Percentiles rank a stretch among this genome's conserved stretches.
Evolutionary conservation across 306 rosid species (phyloP).

Genomic region (Benincasa hispida): DNA sequence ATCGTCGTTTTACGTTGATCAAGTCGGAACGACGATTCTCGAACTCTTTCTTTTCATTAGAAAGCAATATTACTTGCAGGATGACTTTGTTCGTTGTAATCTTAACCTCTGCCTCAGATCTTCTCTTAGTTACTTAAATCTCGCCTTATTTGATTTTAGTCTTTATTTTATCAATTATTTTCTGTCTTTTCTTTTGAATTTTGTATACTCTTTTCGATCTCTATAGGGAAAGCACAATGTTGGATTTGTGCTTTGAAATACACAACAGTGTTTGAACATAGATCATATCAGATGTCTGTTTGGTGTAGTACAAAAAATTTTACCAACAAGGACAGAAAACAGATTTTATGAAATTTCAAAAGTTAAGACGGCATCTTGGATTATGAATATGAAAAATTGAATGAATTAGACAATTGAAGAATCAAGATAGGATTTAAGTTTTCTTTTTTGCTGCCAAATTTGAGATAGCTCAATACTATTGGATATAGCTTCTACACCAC

Average conservation of each 20-base stretch:
- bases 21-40: neutral
- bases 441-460: no score
- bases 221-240: neutral
- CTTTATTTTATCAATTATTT: neutral
- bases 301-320: neutral
- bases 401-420: no score
- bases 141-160: neutral
- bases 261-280: neutral
- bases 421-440: neutral
- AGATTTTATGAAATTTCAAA: neutral
- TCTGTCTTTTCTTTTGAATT: neutral
- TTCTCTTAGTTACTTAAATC: no score
- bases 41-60: neutral
- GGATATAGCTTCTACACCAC: no score
- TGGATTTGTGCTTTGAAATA: neutral
- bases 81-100: no score
- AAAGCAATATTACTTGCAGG: neutral
- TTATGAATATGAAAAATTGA: neutral
- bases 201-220: neutral
- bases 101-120: no score
- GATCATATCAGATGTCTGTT: neutral
- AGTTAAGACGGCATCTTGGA: neutral
- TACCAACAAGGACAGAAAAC: no score
- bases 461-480: no score
- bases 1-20: neutral